These are phyloP conservation scores for Sordaria brevicollis DNA, from an alignment of 495 filamentous ascomycete species.

Conservation along the genomic window DNA sequence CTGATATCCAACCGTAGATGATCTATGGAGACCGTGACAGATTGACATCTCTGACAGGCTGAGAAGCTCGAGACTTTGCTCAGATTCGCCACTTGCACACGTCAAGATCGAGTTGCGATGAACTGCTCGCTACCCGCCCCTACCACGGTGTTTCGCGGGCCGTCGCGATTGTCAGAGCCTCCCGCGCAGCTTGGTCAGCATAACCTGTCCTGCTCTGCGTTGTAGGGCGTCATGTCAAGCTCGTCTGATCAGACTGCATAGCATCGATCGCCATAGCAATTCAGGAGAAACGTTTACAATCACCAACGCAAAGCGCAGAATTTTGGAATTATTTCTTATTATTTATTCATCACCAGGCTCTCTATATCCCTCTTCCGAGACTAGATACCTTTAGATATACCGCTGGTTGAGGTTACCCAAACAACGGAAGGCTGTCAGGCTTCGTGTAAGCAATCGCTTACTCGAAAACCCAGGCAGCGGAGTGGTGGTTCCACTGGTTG, in stretches of 20 bases:
- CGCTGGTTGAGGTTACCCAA: neutral
- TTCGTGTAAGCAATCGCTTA: conserved; percentile 31
- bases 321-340: neutral
- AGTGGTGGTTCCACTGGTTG: conserved; percentile 64
- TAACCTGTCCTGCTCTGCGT: neutral
- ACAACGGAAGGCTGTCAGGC: neutral
- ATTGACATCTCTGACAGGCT: neutral
- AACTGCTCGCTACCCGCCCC: neutral
- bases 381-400: neutral
- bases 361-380: neutral
- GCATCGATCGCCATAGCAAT: neutral
- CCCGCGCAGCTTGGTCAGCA: neutral
- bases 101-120: neutral
- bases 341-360: neutral
- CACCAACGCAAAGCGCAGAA: neutral
- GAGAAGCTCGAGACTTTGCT: neutral
- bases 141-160: neutral
- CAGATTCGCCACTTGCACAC: neutral
- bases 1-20: neutral
- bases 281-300: neutral
- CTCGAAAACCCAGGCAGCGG: conserved; percentile 94
- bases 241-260: neutral
- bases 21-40: neutral
- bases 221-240: neutral
- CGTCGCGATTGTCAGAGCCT: neutral